Evolutionary conservation across 805 yeast species (phyloP).

Genomic region (Priceomyces melissophilus): DNA sequence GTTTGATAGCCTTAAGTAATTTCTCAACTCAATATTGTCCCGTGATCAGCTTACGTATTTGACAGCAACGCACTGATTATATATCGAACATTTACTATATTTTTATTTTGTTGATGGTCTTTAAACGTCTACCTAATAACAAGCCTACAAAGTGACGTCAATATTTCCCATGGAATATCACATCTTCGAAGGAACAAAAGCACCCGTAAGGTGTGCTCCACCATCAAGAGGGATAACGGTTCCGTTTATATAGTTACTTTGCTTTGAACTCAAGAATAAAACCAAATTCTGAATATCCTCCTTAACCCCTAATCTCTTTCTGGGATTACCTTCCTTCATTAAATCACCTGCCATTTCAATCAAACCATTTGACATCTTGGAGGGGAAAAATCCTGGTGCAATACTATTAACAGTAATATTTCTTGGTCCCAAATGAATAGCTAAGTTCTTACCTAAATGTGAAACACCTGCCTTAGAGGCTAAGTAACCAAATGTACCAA

Average conservation of each 20-base stretch:
- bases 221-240: conserved; percentile 69
- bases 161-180: conserved; percentile 1
- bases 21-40: too few relatives aligned
- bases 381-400: conserved; percentile 77
- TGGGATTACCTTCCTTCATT: conserved; percentile 52
- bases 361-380: conserved; percentile 69
- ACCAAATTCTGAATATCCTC: conserved; percentile 56
- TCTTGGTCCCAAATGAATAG: conserved; percentile 61
- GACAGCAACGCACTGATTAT: too few relatives aligned
- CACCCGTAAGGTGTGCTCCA: conserved; percentile 48
- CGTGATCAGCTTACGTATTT: too few relatives aligned
- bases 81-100: too few relatives aligned
- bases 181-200: conserved; percentile 9
- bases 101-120: too few relatives aligned
- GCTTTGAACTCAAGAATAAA: conserved; percentile 52
- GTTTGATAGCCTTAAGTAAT: too few relatives aligned
- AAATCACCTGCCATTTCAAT: conserved; percentile 48
- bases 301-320: conserved; percentile 58
- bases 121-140: too few relatives aligned
- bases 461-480: conserved; percentile 76
- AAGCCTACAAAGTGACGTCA: not conserved
- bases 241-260: conserved; percentile 63
- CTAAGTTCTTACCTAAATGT: conserved; percentile 62
- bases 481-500: conserved; percentile 65
- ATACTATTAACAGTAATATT: conserved; percentile 66